phyloP scores from a whole-genome alignment of 495 filamentous ascomycete species.

The Haplographium delicatum region DNA sequence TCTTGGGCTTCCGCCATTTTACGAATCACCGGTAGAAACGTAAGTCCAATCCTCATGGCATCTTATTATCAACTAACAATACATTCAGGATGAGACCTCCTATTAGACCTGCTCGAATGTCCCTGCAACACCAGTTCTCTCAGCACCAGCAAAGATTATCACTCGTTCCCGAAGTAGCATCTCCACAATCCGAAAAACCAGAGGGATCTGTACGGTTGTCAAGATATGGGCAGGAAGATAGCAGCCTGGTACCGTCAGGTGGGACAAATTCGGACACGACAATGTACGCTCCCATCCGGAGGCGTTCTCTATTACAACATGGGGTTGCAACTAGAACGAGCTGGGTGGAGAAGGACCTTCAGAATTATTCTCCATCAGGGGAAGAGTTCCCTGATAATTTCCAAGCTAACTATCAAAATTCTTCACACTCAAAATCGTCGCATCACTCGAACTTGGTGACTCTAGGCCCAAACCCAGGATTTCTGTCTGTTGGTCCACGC shows the following conservation, averaged over 20 bases:
- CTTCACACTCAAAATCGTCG: not conserved
- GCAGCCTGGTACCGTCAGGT: not conserved
- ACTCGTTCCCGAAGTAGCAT: constrained; percentile 17
- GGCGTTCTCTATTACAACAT: constrained; percentile 21
- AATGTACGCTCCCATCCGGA: constrained; percentile 19
- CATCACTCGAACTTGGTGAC: constrained; percentile 5
- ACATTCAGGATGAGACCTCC: not conserved
- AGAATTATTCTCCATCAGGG: constrained; percentile 6
- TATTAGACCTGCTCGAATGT: constrained; percentile 9
- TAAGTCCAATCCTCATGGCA: constrained; percentile 1
- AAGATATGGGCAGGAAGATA: not conserved
- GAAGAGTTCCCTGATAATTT: not conserved
- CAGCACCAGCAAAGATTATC: constrained; percentile 16
- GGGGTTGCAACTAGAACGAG: constrained; percentile 23
- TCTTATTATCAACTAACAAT: constrained; percentile 6
- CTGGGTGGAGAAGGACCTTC: constrained; percentile 10
- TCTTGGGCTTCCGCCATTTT: no score
- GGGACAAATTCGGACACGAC: constrained; percentile 16
- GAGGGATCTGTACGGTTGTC: not conserved
- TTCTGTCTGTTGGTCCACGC: constrained; percentile 7
- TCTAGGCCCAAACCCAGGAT: constrained; percentile 4
- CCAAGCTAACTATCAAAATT: constrained; percentile 5
- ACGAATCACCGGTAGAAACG: constrained; percentile 1
- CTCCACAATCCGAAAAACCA: constrained; percentile 1
- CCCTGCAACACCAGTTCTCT: constrained; percentile 16